phyloP scores from a whole-genome alignment of 1,284 basidiomycete genomes.

The Mycosarcoma mackinlayi region DNA sequence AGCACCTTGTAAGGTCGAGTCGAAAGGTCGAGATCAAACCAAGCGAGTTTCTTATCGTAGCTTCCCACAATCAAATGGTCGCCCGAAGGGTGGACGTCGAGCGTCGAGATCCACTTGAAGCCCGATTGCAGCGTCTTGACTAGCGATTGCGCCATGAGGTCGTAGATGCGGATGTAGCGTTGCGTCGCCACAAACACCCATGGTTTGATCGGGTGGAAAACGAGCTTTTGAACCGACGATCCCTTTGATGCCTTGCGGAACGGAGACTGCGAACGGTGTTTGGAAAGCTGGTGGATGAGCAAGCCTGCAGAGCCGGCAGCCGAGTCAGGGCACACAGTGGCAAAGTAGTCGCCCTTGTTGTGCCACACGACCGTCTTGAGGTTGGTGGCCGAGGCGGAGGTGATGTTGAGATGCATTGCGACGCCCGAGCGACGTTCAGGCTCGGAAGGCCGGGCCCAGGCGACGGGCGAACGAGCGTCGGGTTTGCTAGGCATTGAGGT shows the following conservation, averaged over 20 bases:
- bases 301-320: slow-evolving; percentile 79
- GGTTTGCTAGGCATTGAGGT: slow-evolving; percentile 42
- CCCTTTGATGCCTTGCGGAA: slow-evolving; percentile 91
- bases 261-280: slow-evolving; percentile 94
- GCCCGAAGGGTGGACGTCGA: slow-evolving; percentile 86
- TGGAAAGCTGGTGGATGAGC: slow-evolving; percentile 93
- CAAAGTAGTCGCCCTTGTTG: slow-evolving; percentile 92
- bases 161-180: slow-evolving; percentile 94
- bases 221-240: slow-evolving; percentile 82
- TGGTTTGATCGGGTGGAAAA: slow-evolving; percentile 93
- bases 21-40: slow-evolving; percentile 97
- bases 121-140: slow-evolving; percentile 92
- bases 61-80: slow-evolving; percentile 96
- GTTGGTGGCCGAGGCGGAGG: slow-evolving; percentile 74
- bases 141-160: slow-evolving; percentile 90
- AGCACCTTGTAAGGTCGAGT: slow-evolving; percentile 96
- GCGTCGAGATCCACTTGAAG: slow-evolving; percentile 93
- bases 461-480: slow-evolving; percentile 67
- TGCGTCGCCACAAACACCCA: slow-evolving; percentile 99
- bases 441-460: slow-evolving; percentile 72
- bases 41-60: slow-evolving; percentile 96
- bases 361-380: slow-evolving; percentile 92
- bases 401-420: slow-evolving; percentile 64
- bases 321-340: slow-evolving; percentile 75
- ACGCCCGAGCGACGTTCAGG: slow-evolving; percentile 71